A percentile compares a stretch with the other conserved stretches of the same genome.
Evolutionary conservation across 192 early-diverging fungal species (phyloP).

Genomic region (Backusella morwellensis): DNA sequence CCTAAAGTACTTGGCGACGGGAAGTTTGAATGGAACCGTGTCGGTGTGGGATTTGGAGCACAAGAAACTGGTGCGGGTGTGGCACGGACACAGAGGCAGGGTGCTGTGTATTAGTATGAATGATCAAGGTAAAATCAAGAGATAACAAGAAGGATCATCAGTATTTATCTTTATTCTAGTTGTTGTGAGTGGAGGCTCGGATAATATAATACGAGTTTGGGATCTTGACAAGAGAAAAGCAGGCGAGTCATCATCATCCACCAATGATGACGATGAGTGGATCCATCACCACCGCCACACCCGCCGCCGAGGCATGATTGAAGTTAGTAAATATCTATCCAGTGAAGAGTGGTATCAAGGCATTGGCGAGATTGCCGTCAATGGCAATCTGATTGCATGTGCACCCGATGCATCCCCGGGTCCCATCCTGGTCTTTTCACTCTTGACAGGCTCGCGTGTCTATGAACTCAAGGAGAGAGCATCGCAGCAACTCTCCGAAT

Average conservation of each 20-base stretch:
- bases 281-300: conserved; percentile 24
- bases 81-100: conserved; percentile 42
- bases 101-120: conserved; percentile 53
- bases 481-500: conserved; percentile 18
- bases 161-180: conserved; percentile 9
- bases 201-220: conserved; percentile 49
- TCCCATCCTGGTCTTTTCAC: conserved; percentile 44
- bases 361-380: conserved; percentile 44
- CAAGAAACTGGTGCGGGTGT: conserved; percentile 29
- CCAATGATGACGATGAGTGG: background rate
- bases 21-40: conserved; percentile 47
- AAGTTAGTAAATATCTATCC: conserved; percentile 34
- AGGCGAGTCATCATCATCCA: background rate
- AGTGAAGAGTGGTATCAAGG: conserved; percentile 45
- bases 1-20: conserved; percentile 40
- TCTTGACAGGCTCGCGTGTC: conserved; percentile 49
- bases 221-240: conserved; percentile 28
- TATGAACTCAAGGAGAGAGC: conserved; percentile 39
- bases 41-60: conserved; percentile 39
- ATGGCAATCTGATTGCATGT: conserved; percentile 48
- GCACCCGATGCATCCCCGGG: conserved; percentile 40
- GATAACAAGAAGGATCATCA: background rate
- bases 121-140: conserved; percentile 29
- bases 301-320: conserved; percentile 37
- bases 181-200: conserved; percentile 39